Conservation (phyloP, 345 rosid genomes). For the Crucihimalaya himalaica region DNA sequence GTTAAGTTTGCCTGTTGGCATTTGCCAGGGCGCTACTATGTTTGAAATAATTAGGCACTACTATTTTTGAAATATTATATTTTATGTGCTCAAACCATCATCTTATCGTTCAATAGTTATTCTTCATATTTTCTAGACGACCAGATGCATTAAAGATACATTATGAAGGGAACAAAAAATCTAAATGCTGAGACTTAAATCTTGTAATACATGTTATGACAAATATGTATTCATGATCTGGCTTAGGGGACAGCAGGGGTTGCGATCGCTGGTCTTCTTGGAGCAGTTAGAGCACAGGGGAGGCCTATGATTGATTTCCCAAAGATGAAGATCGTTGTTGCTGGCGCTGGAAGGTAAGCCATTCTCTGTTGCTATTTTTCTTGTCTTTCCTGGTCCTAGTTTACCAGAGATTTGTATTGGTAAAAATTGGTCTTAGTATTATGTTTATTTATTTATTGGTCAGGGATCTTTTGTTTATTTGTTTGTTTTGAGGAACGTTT, state of each 20-base stretch:
- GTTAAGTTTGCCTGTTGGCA: constrained; percentile 7
- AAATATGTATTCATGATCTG: constrained; percentile 16
- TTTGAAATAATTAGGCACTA: constrained; percentile 6
- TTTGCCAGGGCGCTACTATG: neutral
- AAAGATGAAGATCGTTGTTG: constrained; percentile 93
- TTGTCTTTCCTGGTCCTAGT: neutral
- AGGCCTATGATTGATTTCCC: constrained; percentile 97
- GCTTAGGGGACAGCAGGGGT: constrained; percentile 97
- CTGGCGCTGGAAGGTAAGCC: constrained; percentile 95
- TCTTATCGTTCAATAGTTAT: constrained; percentile 19
- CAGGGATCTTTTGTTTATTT: neutral
- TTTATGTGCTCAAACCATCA: constrained; percentile 5
- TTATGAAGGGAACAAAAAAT: neutral
- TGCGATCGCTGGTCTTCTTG: constrained; percentile 96
- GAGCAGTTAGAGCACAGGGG: constrained; percentile 99
- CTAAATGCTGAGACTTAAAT: constrained; percentile 2
- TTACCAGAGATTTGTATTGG: neutral
- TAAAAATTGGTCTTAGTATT: neutral
- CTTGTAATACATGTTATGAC: neutral
- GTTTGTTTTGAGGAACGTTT: neutral
- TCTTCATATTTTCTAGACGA: neutral
- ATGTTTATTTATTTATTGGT: neutral
- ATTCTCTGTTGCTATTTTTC: neutral
- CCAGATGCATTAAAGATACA: constrained; percentile 6
- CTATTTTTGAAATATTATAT: constrained; percentile 7